Percentiles rank a stretch among this genome's conserved stretches.
These are phyloP conservation scores for Suillus tomentosus DNA, from an alignment of 768 basidiomycete species.

Conservation along the genomic window DNA sequence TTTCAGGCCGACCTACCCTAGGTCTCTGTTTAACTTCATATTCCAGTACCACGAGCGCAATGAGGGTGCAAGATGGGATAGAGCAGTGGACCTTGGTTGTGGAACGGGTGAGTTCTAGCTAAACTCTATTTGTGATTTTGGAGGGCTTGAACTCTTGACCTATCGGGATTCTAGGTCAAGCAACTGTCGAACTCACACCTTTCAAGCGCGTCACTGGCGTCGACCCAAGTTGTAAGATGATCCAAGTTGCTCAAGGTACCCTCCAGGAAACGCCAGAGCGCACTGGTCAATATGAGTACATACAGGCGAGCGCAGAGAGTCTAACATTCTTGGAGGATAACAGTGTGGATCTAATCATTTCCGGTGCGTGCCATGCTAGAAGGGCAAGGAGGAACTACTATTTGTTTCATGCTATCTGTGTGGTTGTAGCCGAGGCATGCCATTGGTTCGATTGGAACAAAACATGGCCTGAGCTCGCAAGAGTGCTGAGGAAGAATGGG, in stretches of 20 bases:
- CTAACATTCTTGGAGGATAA: conserved; percentile 48
- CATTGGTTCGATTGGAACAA: conserved; percentile 82
- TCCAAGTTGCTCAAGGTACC: conserved; percentile 48
- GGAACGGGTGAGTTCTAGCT: conserved; percentile 61
- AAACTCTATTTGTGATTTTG: background rate
- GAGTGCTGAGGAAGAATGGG: conserved; percentile 62
- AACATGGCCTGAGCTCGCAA: conserved; percentile 67
- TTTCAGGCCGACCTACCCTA: conserved; percentile 73
- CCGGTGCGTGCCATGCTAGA: conserved; percentile 45
- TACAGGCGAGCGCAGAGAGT: conserved; percentile 53
- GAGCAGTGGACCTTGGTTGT: conserved; percentile 77
- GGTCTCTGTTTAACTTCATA: conserved; percentile 61
- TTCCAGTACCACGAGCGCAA: conserved; percentile 54
- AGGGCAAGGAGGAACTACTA: background rate
- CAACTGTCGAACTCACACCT: conserved; percentile 54
- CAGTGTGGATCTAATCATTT: conserved; percentile 66
- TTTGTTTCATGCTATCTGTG: background rate
- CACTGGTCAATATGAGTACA: conserved; percentile 34
- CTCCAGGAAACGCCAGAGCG: conserved; percentile 20
- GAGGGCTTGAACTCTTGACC: too few species aligned
- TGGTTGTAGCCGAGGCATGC: conserved; percentile 62
- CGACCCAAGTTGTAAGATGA: conserved; percentile 76
- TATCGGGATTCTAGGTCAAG: conserved; percentile 53
- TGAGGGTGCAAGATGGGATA: conserved; percentile 42
- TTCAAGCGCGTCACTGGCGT: conserved; percentile 66